Conservation (phyloP, 495 filamentous ascomycete species). For the Penicillium salamii region DNA sequence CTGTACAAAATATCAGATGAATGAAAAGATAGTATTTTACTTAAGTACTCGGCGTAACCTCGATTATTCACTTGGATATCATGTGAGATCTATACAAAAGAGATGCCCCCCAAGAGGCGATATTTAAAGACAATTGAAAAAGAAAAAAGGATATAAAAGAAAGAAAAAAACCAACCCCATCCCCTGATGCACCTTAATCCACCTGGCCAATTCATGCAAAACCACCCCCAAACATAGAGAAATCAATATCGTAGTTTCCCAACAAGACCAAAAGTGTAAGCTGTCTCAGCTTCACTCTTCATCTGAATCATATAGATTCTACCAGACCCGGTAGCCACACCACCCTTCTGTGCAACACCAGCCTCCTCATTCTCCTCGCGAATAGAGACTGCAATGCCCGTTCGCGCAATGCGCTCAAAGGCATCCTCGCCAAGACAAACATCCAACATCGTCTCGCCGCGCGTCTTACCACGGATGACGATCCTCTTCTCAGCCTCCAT, state of each 20-base stretch:
- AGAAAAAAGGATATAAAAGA: not conserved
- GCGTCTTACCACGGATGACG: slow-evolving; percentile 66
- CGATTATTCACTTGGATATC: slow-evolving; percentile 2
- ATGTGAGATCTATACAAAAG: slow-evolving; percentile 11
- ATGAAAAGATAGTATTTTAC: not conserved
- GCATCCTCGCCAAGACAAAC: slow-evolving; percentile 77
- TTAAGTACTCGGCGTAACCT: no score
- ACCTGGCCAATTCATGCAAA: slow-evolving; percentile 1
- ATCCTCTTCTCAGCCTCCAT: slow-evolving; percentile 72
- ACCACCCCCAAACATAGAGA: not conserved
- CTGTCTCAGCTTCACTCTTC: slow-evolving; percentile 60
- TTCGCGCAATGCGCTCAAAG: slow-evolving; percentile 78
- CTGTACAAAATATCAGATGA: no score
- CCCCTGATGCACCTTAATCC: slow-evolving; percentile 10
- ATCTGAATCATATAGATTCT: slow-evolving; percentile 84
- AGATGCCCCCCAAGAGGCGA: slow-evolving; percentile 5
- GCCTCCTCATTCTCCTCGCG: slow-evolving; percentile 80
- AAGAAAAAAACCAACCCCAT: slow-evolving; percentile 1
- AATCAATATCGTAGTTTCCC: slow-evolving; percentile 55
- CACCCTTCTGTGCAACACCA: slow-evolving; percentile 63
- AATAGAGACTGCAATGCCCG: slow-evolving; percentile 82
- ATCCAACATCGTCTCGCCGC: slow-evolving; percentile 70
- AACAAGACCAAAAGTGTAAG: slow-evolving; percentile 60
- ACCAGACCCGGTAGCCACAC: slow-evolving; percentile 63
- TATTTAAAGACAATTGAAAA: slow-evolving; percentile 2